Conservation (phyloP, 1,284 basidiomycete genomes). For the Inonotus hispidus region DNA sequence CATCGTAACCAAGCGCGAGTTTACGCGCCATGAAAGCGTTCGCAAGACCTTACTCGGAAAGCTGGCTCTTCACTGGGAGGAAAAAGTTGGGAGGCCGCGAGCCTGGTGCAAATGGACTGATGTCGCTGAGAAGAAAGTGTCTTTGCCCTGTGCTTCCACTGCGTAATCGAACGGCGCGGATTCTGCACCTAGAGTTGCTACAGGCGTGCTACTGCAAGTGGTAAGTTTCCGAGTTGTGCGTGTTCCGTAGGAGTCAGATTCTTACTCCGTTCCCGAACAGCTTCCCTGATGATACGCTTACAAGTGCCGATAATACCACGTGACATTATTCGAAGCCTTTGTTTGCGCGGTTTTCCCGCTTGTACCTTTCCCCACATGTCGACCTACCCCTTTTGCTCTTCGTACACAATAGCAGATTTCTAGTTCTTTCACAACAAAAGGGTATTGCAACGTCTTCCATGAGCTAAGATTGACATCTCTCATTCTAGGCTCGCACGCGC, state of each 20-base stretch:
- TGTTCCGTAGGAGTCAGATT: too few relatives aligned
- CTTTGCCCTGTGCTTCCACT: background rate
- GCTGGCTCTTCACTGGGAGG: constrained; percentile 24
- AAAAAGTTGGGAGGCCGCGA: background rate
- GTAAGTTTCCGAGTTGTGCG: too few relatives aligned
- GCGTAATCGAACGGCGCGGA: background rate
- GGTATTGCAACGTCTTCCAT: too few relatives aligned
- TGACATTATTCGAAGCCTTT: too few relatives aligned
- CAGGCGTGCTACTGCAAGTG: too few relatives aligned
- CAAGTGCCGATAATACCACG: too few relatives aligned
- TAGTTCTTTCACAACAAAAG: too few relatives aligned
- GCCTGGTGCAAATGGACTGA: constrained; percentile 24
- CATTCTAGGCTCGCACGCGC: too few relatives aligned
- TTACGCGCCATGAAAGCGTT: constrained; percentile 27
- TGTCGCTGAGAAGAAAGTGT: constrained; percentile 7
- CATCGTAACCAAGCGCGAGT: constrained; percentile 34
- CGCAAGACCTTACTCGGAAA: constrained; percentile 33
- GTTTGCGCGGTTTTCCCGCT: too few relatives aligned
- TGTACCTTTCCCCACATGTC: background rate
- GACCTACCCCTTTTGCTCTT: background rate
- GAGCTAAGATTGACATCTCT: too few relatives aligned
- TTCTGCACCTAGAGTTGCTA: background rate
- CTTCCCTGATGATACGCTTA: too few relatives aligned
- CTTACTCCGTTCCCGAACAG: too few relatives aligned
- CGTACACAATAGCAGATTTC: background rate